Conservation (phyloP, 2,329 filamentous ascomycete genomes). For the Cladophialophora exuberans region DNA sequence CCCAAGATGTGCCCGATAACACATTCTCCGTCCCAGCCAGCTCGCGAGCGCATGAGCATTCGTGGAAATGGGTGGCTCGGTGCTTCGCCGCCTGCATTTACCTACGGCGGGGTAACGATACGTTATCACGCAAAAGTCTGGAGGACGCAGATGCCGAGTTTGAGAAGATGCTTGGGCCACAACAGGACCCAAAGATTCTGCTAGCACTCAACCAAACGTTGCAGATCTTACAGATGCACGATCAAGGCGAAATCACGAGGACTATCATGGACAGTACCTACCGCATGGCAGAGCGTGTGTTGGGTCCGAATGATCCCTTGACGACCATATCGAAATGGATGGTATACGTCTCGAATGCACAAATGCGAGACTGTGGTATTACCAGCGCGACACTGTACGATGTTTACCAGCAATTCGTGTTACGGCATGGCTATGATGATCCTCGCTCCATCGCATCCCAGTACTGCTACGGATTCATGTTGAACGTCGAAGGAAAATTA, state of each 20-base stretch:
- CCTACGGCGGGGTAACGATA: slow-evolving; percentile 25
- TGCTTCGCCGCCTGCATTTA: slow-evolving; percentile 35
- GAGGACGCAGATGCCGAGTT: slow-evolving; percentile 31
- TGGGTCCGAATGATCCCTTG: slow-evolving; percentile 29
- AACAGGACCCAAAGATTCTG: slow-evolving; percentile 29
- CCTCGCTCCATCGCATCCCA: slow-evolving; percentile 28
- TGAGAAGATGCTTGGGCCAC: slow-evolving; percentile 23
- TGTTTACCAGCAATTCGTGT: slow-evolving; percentile 20
- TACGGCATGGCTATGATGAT: slow-evolving; percentile 19
- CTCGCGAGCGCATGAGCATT: slow-evolving; percentile 31
- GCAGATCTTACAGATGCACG: slow-evolving; percentile 32
- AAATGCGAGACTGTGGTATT: slow-evolving; percentile 24
- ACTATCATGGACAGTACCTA: slow-evolving; percentile 28
- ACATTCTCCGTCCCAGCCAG: slow-evolving; percentile 28
- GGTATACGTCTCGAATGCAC: slow-evolving; percentile 25
- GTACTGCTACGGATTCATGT: slow-evolving; percentile 32
- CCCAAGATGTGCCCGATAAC: slow-evolving; percentile 5
- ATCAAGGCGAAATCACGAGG: slow-evolving; percentile 29
- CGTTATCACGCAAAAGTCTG: slow-evolving; percentile 25
- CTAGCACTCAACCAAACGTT: slow-evolving; percentile 30
- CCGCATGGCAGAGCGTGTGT: slow-evolving; percentile 18
- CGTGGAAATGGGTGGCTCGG: slow-evolving; percentile 33
- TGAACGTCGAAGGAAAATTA: slow-evolving; percentile 27
- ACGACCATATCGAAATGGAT: slow-evolving; percentile 28
- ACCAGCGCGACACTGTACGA: slow-evolving; percentile 21